Base-by-base conservation (phyloP, 495 filamentous ascomycete species). In the Xylaria bambusicola region DNA sequence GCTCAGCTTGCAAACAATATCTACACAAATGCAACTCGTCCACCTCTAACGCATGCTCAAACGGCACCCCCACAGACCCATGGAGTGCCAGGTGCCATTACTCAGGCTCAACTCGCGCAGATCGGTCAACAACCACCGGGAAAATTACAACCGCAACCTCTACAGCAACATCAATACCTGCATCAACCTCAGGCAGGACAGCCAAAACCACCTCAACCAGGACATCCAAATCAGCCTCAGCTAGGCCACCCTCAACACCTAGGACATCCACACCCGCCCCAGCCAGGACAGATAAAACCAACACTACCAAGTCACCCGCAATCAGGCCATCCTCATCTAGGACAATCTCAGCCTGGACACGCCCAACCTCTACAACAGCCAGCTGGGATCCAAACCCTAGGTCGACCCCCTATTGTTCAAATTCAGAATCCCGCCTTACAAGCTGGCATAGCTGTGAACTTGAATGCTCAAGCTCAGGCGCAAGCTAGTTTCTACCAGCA, bases 31-130 rank as follows among this genome's bases (percentile, higher is more conserved):
- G 33, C 42, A 8, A 63, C 60, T 33, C 65, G 68, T 12, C 68
- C 68, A 2, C 63, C 65, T 31, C 41, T 49, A 7, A 52, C 53
- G 17, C 67, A 70, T 27, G 60, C 65, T 12, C 44, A 63, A 38
- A 68, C 65, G 6, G 58, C 63, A 20, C 68, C 68, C 17, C 21
- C 63, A 4, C 68, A 70, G 20, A 40, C 46, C 33, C 67, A 67
- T 12, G 31, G 52, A 13, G 3, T 62, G 20, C 54, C 44, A 41
- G 47, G 50, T 21, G 58, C 24, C 50, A 15, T 17, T 18, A 21
- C 55, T 52, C 60, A 53, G 17, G 18, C 60, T 26, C 49, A 53
- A 2, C 8, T 15, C 1, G 18, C 47, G 29, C 57, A 52, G 24
- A 26, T 29, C 18, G 33, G 42, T 1, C 58, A 61, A 17, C 51